Base-by-base conservation (phyloP, 2,329 filamentous ascomycete genomes). In the Canariomyces notabilis region DNA sequence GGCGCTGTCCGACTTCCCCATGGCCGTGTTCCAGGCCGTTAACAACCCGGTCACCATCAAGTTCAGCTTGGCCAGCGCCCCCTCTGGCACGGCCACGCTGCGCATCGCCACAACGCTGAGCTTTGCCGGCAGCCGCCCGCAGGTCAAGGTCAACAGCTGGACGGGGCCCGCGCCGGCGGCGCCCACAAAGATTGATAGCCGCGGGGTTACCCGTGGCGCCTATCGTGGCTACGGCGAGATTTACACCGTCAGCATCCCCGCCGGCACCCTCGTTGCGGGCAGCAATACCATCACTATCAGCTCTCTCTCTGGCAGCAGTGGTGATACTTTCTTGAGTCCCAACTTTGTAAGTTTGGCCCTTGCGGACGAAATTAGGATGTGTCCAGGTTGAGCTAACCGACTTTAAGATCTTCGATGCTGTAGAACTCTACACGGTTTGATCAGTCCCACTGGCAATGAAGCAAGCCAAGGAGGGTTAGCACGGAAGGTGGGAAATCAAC, bases 141-240 rank as follows among this genome's bases (percentile, higher is more conserved):
- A 72, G 33, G 73, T 73, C 9, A 70, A 63, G n/a, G 69, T 84
- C 39, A 83, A 84, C 56, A 67, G 65, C 31, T 83, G 72, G 62
- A 68, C 60, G 8, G 71, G 69, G 1, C 50, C 69, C 0, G 66
- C 68, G 0, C 78, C 77, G 1, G 59, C 68, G 2, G 76, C 79
- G 0, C 82, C 82, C 0, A 72, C 68, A 8, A 82, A 82, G 64
- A 78, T 86, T 39, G 74, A 85, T 59, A 81, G 76, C 4, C 72
- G 82, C 14, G 82, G 82, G 11, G 72, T 85, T 2, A 85, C 82
- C 0, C 70, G 82, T 11, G 82, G 82, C 9, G 79, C 79, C 0
- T 85, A 85, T 57, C 69, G 80, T 6, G 82, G 82, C 0, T 67
- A 71, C 43, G 80, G 80, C 4, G 81, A 86, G 55, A 72, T 83